Conservation (phyloP, 495 filamentous ascomycete species). For the Hypoxylon trugodes region DNA sequence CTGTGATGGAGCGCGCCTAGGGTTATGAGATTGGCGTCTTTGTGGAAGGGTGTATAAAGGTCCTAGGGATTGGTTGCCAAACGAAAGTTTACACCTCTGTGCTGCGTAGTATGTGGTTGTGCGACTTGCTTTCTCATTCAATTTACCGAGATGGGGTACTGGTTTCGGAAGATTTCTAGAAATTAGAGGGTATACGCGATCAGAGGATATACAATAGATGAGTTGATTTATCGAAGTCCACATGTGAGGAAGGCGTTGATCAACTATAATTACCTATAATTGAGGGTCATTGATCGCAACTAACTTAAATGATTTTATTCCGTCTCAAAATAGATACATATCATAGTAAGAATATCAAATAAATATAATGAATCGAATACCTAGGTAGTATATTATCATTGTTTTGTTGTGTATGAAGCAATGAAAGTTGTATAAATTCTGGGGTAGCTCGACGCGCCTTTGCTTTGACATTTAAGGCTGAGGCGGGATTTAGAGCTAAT, state of each 20-base stretch:
- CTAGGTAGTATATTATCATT: background rate
- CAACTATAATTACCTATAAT: constrained; percentile 7
- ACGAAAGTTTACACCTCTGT: background rate
- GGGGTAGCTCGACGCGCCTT: constrained; percentile 1
- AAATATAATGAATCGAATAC: too few species aligned
- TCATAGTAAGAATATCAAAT: background rate
- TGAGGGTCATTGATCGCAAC: constrained; percentile 17
- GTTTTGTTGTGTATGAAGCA: background rate
- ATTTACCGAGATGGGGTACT: background rate
- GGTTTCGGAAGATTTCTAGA: background rate
- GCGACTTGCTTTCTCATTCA: background rate
- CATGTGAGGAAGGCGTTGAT: background rate
- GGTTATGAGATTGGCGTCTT: background rate
- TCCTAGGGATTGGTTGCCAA: background rate
- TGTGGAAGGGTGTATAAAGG: background rate
- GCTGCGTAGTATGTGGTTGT: background rate
- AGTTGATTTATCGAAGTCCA: background rate
- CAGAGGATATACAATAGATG: background rate
- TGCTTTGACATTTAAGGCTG: constrained; percentile 6
- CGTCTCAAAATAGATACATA: background rate
- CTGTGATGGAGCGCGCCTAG: background rate
- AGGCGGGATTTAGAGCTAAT: background rate
- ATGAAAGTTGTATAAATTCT: background rate
- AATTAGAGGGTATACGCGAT: constrained; percentile 11
- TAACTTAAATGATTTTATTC: background rate